Base-by-base conservation (phyloP, 495 filamentous ascomycete species). In the Hypoxylon rickii region DNA sequence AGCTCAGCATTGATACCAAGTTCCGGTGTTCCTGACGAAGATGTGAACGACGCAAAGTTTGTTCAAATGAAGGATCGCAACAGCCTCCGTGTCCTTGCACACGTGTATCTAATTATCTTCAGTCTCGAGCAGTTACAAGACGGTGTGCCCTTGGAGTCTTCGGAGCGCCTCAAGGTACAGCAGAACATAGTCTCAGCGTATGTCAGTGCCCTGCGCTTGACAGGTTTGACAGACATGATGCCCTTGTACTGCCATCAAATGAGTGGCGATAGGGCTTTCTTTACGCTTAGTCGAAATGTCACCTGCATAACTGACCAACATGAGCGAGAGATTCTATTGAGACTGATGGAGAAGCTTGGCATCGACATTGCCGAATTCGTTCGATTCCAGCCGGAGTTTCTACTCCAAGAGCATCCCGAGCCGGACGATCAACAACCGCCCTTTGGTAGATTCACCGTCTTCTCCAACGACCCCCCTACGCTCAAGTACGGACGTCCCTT, bases 221-320 rank as follows among this genome's bases (percentile, higher is more conserved):
- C 80, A 22, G 81, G 84, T 7, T 79, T 94, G 39, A 80, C 86
- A 36, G 83, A 90, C 40, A 70, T 92, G 33, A 85, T 95, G 44
- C 92, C 93, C 3, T 76, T 93, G 2, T 99, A 99, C 71, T 92
- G 88, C 31, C 87, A 89, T 19, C 84, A 88, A 59, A 76, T 98
- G 2, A 79, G 81, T 5, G 71, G 68, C 16, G 52, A 68, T 1
- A 70, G 79, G 43, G 58, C 67, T 38, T 76, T 82, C 52, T 68
- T 77, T 38, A 76, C 75, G 12, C 62, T 89, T 5, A 83, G 78
- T 51, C 72, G 81, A 19, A 79, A 85, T 24, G 72, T 89, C 19
- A 79, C 81, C 26, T 75, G 79, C 41, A 70, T 87, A 41, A 74
- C 69, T 12, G 71, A 74, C 37, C 41, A 63, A 7, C 67, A 73